These are phyloP conservation scores for Cladosporium sp. DNA, from an alignment of 2,329 filamentous ascomycete species.

Conservation along the genomic window DNA sequence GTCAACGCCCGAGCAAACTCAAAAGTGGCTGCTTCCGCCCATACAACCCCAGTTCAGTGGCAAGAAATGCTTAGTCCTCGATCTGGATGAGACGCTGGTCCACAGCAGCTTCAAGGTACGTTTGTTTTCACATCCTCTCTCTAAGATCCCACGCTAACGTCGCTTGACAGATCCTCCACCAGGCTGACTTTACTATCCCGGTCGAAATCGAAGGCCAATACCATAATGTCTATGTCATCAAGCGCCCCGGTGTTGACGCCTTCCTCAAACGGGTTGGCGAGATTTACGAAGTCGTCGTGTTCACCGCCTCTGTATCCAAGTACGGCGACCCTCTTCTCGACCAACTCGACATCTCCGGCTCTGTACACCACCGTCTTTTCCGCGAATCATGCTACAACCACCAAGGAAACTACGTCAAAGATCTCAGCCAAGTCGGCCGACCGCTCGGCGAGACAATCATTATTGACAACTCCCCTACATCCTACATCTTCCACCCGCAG, in stretches of 20 bases:
- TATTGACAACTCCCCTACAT: slow-evolving; percentile 98
- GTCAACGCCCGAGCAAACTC: slow-evolving; percentile 42
- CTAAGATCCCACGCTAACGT: neutral
- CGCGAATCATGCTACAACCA: slow-evolving; percentile 99
- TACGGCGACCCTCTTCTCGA: slow-evolving; percentile 95
- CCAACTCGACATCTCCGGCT: slow-evolving; percentile 93
- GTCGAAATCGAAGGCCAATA: slow-evolving; percentile 99
- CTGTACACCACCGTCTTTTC: slow-evolving; percentile 93
- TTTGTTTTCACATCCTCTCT: neutral
- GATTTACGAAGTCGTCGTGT: slow-evolving; percentile 96
- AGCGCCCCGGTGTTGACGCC: slow-evolving; percentile 93
- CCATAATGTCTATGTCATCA: slow-evolving; percentile 99
- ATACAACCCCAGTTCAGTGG: slow-evolving; percentile 73
- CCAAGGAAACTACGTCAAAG: slow-evolving; percentile 98
- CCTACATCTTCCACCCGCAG: slow-evolving; percentile 98
- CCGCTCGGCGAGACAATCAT: slow-evolving; percentile 98
- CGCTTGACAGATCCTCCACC: slow-evolving; percentile 71
- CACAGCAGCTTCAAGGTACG: slow-evolving; percentile 97
- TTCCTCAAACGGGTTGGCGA: slow-evolving; percentile 99
- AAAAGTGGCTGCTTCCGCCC: slow-evolving; percentile 74
- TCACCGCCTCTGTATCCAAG: slow-evolving; percentile 98
- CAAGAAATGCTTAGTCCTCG: slow-evolving; percentile 88
- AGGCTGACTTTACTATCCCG: slow-evolving; percentile 97
- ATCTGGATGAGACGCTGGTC: slow-evolving; percentile 92
- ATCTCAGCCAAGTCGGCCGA: slow-evolving; percentile 91